phyloP scores from a whole-genome alignment of 306 rosid genomes.

The Senna tora region DNA sequence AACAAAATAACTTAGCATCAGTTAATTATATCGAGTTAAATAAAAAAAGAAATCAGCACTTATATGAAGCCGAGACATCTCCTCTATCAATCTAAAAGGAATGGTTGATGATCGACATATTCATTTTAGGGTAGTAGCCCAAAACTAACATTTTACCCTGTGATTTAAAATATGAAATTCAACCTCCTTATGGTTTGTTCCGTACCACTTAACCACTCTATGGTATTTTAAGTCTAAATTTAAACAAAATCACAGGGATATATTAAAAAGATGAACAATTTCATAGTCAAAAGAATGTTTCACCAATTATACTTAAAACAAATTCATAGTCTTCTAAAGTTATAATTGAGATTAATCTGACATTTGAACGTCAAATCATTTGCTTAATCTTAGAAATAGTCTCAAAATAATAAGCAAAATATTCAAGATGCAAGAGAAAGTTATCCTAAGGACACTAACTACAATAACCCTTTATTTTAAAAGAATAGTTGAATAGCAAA shows the following conservation, averaged over 20 bases:
- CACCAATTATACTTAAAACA: neutral
- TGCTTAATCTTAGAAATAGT: neutral
- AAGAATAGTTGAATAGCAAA: conserved; percentile 20
- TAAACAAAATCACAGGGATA: neutral
- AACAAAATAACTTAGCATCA: conserved; percentile 11
- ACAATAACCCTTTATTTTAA: neutral
- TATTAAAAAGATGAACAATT: neutral
- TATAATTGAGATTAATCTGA: neutral
- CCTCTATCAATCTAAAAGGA: conserved; percentile 15
- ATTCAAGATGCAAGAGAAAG: too few relatives aligned
- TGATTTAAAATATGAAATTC: neutral
- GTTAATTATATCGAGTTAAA: conserved; percentile 24
- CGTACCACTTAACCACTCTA: neutral
- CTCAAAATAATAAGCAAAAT: too few relatives aligned
- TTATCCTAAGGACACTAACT: too few relatives aligned
- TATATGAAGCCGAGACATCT: conserved; percentile 16
- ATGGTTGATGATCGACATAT: conserved; percentile 3
- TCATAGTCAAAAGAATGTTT: neutral
- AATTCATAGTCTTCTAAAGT: neutral
- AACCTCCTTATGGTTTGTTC: neutral
- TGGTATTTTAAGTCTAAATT: neutral
- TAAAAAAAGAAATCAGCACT: conserved; percentile 5
- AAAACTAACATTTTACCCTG: neutral
- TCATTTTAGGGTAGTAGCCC: neutral
- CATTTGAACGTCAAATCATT: neutral